phyloP scores from a whole-genome alignment of 257 asterid genomes.

The Eucommia ulmoides region DNA sequence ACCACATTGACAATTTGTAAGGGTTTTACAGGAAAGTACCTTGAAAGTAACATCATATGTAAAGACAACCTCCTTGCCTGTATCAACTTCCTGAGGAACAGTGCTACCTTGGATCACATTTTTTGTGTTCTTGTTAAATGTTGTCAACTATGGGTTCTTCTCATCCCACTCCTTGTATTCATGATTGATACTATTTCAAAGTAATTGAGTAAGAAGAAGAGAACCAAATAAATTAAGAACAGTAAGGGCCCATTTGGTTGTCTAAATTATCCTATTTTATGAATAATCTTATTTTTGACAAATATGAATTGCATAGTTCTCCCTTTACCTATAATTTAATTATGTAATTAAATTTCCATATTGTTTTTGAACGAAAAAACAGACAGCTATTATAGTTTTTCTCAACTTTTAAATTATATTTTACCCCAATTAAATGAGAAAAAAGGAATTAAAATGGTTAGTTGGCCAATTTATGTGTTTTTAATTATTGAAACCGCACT shows the following conservation, averaged over 20 bases:
- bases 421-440: no score
- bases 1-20: no score
- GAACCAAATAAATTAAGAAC: background rate
- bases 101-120: slow-evolving; percentile 10
- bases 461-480: no score
- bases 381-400: background rate
- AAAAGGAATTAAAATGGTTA: no score
- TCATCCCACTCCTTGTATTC: slow-evolving; percentile 32
- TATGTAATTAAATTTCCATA: background rate
- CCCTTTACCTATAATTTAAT: no score
- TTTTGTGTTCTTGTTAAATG: slow-evolving; percentile 18
- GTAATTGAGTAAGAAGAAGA: background rate
- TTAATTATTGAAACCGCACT: no score
- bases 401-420: no score
- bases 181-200: slow-evolving; percentile 28
- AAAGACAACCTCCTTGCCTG: slow-evolving; percentile 31
- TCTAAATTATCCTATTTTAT: background rate
- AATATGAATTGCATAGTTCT: background rate
- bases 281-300: background rate
- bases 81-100: slow-evolving; percentile 33
- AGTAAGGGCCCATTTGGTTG: background rate
- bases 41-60: slow-evolving; percentile 40
- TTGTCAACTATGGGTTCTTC: slow-evolving; percentile 21
- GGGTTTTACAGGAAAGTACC: slow-evolving; percentile 12
- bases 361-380: background rate